Base-by-base conservation (phyloP, 164 flowering plant genomes). In the Amborella trichopoda region DNA sequence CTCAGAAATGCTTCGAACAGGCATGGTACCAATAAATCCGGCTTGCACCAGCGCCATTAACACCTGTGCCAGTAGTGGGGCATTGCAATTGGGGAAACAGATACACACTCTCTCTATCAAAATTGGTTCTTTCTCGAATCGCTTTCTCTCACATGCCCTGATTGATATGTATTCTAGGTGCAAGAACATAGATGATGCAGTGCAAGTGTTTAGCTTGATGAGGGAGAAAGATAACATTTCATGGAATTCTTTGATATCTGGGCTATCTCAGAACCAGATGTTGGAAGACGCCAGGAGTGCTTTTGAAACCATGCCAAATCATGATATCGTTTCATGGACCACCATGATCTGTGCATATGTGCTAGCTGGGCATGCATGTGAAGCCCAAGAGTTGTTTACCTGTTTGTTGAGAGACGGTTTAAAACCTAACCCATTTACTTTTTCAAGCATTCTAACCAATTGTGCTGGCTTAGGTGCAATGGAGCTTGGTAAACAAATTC, bases 271-370 rank as follows among this genome's bases (percentile, higher is more conserved):
- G 26, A 65, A 71, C 56, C 13, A 51, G 49, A 50, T 65, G 70
- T 49, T 71, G 65, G 63, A 50, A 27, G 70, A 68, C 48, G 76
- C 72, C 12, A 55, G 52, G 27, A 46, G 13, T n/a, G 25, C 42
- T 48, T 73, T 73, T 49, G 65, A 65, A 8, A 55, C 46, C 49
- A 73, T 73, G 77, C 68, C 74, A 4, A 41, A 55, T 41, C 55
- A 65, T 44, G 71, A 73, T 49, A 58, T 61, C 39, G 74, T 64
- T 22, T 69, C 74, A 48, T 72, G 77, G 74, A 69, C 72, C n/a
- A 54, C 72, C 37, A 73, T 73, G 44, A 67, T 73, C 43, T 69
- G 70, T 36, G 70, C 70, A 18, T 61, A 62, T 56, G 68, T 53
- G 41, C 74, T 61, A 52, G 67, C 66, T 18, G 74, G 66, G 13